phyloP scores from a whole-genome alignment of 306 rosid species.

The Vicia sativa region DNA sequence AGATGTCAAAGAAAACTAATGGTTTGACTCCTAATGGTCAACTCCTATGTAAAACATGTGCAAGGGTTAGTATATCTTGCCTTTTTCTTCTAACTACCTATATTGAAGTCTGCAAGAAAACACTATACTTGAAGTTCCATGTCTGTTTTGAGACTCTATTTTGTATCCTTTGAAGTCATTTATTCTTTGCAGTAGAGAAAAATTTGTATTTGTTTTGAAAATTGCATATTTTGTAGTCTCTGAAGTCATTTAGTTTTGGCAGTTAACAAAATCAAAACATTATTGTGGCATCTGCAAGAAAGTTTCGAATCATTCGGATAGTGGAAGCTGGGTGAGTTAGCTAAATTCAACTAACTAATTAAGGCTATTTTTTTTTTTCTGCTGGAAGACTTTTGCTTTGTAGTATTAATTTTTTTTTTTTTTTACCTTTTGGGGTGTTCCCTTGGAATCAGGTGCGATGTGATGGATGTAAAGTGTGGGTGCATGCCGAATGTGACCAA shows the following conservation, averaged over 20 bases:
- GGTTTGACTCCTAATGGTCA: conserved; percentile 58
- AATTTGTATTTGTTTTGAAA: conserved; percentile 26
- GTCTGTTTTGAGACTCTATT: conserved; percentile 16
- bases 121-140: conserved; percentile 34
- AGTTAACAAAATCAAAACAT: conserved; percentile 88
- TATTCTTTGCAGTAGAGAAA: conserved; percentile 50
- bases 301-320: conserved; percentile 88
- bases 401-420: conserved; percentile 3
- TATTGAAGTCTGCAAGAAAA: conserved; percentile 30
- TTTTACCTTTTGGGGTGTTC: conserved; percentile 22
- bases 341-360: conserved; percentile 30
- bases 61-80: conserved; percentile 68
- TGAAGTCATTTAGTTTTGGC: conserved; percentile 41
- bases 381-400: conserved; percentile 22
- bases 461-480: conserved; percentile 99
- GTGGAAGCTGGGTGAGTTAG: conserved; percentile 97
- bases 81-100: conserved; percentile 28
- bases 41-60: conserved; percentile 78
- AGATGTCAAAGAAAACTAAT: conserved; percentile 61
- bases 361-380: conserved; percentile 21
- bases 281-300: conserved; percentile 97
- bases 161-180: conserved; percentile 36
- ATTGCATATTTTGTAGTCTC: conserved; percentile 27
- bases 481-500: conserved; percentile 95
- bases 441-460: conserved; percentile 82